phyloP scores from a whole-genome alignment of 2,329 filamentous ascomycete species.

The Trichoderma sp. region DNA sequence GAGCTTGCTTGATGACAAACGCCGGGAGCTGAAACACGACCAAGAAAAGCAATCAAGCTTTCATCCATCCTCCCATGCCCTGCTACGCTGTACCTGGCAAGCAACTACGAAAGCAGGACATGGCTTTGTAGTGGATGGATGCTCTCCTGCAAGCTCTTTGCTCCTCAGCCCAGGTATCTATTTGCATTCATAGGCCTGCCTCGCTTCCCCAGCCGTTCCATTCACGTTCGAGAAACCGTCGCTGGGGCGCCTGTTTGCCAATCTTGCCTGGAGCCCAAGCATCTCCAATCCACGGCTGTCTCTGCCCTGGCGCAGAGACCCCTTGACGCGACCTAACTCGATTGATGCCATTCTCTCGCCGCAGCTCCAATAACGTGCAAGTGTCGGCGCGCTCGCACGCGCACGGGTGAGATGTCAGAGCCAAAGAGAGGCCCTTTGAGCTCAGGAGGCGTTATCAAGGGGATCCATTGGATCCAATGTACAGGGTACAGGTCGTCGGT shows the following conservation, averaged over 20 bases:
- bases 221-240: slow-evolving; percentile 5
- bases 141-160: background rate
- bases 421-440: background rate
- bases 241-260: background rate
- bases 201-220: slow-evolving; percentile 4
- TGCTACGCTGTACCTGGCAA: background rate
- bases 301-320: background rate
- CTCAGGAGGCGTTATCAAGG: slow-evolving; percentile 19
- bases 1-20: background rate
- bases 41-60: slow-evolving; percentile 1
- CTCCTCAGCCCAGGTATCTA: background rate
- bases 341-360: background rate
- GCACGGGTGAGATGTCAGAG: background rate
- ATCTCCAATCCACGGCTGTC: background rate
- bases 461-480: background rate
- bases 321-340: slow-evolving; percentile 1
- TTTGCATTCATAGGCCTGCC: background rate
- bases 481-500: background rate
- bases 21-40: background rate
- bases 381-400: background rate
- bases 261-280: background rate
- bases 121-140: background rate
- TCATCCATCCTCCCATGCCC: background rate
- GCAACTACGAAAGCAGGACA: background rate
- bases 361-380: background rate